These are phyloP conservation scores for Fagopyrum esculentum DNA, from an alignment of 148 eudicot genomes.

Conservation along the genomic window DNA sequence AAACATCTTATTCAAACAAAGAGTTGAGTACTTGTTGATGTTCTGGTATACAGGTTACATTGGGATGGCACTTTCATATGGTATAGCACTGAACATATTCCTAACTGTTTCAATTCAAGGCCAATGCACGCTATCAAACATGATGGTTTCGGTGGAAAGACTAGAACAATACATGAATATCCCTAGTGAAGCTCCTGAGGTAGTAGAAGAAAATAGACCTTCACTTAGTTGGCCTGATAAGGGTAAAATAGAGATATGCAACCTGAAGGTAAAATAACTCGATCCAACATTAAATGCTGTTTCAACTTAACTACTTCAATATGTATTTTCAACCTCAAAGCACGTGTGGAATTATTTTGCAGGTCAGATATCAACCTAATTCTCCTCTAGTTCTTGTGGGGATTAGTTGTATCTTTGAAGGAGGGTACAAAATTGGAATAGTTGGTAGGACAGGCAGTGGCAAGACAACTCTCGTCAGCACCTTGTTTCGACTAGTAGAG, in stretches of 20 bases:
- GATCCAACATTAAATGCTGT: not conserved
- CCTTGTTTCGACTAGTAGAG: conserved; percentile 24
- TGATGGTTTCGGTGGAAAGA: conserved; percentile 31
- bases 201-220: conserved; percentile 25
- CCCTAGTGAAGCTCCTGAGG: conserved; percentile 36
- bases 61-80: conserved; percentile 35
- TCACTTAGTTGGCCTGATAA: conserved; percentile 22
- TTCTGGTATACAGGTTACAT: conserved; percentile 24
- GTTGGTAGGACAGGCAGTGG: conserved; percentile 35
- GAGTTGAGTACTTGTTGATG: not conserved
- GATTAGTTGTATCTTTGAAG: conserved; percentile 34
- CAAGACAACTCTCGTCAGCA: conserved; percentile 30
- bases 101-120: conserved; percentile 18
- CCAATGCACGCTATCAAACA: conserved; percentile 23
- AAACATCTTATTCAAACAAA: not conserved
- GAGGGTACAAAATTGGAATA: conserved; percentile 39
- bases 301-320: not conserved
- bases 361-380: conserved; percentile 31
- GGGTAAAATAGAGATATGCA: conserved; percentile 29
- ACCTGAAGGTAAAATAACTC: conserved; percentile 24
- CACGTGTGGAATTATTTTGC: not conserved
- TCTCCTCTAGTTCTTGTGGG: conserved; percentile 34
- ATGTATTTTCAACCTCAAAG: not conserved
- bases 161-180: conserved; percentile 41
- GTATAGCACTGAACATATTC: conserved; percentile 23